Evolutionary conservation across 2,329 filamentous ascomycete genomes (phyloP).

Genomic region (Kalaharituber pfeilii): DNA sequence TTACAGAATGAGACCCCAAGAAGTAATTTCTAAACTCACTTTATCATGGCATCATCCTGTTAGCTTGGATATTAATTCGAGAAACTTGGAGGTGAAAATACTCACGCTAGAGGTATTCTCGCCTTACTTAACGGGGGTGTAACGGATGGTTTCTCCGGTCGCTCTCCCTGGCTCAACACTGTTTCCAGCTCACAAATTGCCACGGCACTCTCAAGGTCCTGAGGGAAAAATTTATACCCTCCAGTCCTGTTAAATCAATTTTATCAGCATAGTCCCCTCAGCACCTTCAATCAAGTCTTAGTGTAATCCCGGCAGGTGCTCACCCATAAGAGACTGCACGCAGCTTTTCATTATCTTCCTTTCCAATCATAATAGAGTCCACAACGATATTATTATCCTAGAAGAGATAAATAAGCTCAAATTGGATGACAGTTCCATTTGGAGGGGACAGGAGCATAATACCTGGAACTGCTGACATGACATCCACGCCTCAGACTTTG

Average conservation of each 20-base stretch:
- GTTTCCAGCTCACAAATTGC: slow-evolving; percentile 28
- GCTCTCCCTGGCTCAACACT: slow-evolving; percentile 25
- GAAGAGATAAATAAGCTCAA: slow-evolving; percentile 15
- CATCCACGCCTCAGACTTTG: background rate
- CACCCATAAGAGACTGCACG: slow-evolving; percentile 23
- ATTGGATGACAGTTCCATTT: background rate
- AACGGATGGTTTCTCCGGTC: slow-evolving; percentile 19
- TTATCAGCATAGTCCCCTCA: background rate
- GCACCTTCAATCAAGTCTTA: background rate
- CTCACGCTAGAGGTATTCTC: background rate
- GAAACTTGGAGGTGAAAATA: background rate
- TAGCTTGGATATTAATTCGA: too few species aligned
- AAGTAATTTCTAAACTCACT: too few species aligned
- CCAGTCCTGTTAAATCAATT: slow-evolving; percentile 16
- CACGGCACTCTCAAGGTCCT: slow-evolving; percentile 25
- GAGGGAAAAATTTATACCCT: slow-evolving; percentile 27
- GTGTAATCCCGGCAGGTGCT: background rate
- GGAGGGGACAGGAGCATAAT: background rate
- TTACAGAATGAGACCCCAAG: too few species aligned
- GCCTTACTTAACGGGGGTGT: background rate
- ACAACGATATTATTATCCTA: slow-evolving; percentile 23
- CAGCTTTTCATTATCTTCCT: slow-evolving; percentile 22
- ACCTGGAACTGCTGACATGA: background rate
- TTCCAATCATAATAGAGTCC: slow-evolving; percentile 26
- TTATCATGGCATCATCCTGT: too few species aligned